Evolutionary conservation across 176 grass and related monocot species (phyloP).

Genomic region (Poa annua): DNA sequence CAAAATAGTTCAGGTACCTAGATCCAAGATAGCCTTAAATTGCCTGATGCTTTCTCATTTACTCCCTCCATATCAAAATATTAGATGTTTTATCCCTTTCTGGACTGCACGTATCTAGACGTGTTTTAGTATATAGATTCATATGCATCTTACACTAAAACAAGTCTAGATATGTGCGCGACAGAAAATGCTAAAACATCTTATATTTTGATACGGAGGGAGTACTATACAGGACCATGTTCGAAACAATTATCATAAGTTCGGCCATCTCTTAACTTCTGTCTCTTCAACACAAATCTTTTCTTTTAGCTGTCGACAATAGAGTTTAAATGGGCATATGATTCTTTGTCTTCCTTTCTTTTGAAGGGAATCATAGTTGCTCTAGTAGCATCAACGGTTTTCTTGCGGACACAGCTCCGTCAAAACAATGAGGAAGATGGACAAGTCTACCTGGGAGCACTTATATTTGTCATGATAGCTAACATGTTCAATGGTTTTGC

Average conservation of each 20-base stretch:
- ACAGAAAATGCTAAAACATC: no score
- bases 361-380: slow-evolving; percentile 69
- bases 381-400: slow-evolving; percentile 70
- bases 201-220: no score
- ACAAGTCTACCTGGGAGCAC: slow-evolving; percentile 76
- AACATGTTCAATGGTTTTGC: slow-evolving; percentile 96
- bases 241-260: background rate
- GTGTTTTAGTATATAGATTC: no score
- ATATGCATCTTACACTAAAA: no score
- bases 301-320: background rate
- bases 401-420: slow-evolving; percentile 65
- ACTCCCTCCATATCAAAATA: background rate
- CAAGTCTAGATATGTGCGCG: no score
- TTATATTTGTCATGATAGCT: slow-evolving; percentile 75
- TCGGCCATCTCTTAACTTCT: background rate
- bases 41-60: background rate
- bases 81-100: no score
- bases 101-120: no score
- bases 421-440: slow-evolving; percentile 63
- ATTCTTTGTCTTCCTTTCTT: slow-evolving; percentile 39
- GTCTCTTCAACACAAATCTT: background rate
- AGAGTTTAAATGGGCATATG: slow-evolving; percentile 6
- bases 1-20: slow-evolving; percentile 81
- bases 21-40: slow-evolving; percentile 22
- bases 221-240: background rate